Base-by-base conservation (phyloP, 2,329 filamentous ascomycete genomes). In the Akanthomyces uredinophilus region DNA sequence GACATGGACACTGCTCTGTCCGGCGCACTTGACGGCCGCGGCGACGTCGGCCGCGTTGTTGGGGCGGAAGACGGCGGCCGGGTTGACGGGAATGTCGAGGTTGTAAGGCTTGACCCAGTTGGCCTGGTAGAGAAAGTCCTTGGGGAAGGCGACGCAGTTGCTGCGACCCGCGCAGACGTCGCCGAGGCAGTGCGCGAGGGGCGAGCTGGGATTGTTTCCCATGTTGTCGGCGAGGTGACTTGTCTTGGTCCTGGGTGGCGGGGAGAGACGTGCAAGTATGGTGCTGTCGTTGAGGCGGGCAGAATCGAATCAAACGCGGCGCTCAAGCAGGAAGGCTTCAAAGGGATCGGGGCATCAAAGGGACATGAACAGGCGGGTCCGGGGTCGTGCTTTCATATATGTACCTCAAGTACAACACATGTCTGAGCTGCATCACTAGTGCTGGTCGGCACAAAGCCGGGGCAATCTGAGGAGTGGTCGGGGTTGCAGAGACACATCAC, bases 1-100 rank as follows among this genome's bases (percentile, higher is more conserved):
- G 0, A 88, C 83, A 65, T 83, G 81, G 58, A 83, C 71, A 6
- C 74, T 73, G 62, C 76, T 74, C 27, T 78, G 64, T 2, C 70
- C 75, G 5, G 85, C 86, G 68, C 86, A 88, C 56, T 81, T 79
- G 44, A 89, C 78, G 16, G 84, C 81, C 22, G 74, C 79, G 1
- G 84, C 78, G 2, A 88, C 80, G 60, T 88, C 82, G 24, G 81
- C 71, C 13, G 79, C 74, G 0, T 74, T 83, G 5, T 75, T 72
- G 0, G 86, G 86, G 8, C 83, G 75, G 3, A 86, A 78, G 20
- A 88, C 82, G 13, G 83, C 84, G 10, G 77, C 73, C 0, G 86
- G 86, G 6, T 72, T 79, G 27, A 83, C 76, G 2, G 73, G 69
- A 20, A 80, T 69, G 43, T 80, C 81, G 61, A 84, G 77, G 63